Base-by-base conservation (phyloP, 176 grass and related monocot genomes). In the Hordeum marinum region DNA sequence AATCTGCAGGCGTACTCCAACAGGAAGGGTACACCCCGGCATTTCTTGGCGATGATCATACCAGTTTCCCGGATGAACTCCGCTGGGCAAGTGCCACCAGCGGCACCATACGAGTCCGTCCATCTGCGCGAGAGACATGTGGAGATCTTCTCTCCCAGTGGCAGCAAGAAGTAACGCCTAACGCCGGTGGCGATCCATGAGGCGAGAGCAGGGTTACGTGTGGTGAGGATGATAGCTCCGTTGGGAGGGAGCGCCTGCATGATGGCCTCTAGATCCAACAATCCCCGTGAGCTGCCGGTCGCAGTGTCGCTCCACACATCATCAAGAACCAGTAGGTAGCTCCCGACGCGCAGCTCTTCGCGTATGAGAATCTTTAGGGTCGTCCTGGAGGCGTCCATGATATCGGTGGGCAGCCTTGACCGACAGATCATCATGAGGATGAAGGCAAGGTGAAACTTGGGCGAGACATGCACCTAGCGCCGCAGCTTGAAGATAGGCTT, bases 301-400 rank as follows among this genome's bases (percentile, higher is more conserved):
- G 41, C 41, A 9, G 41, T 43, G 41, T 43, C 41, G 41, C 5
- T 48, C 82, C 82, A 75, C 39, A 84, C 82, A 48, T 84, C 82
- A 10, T 84, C 82, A 9, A 84, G 70, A 11, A 84, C 40, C 20
- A 84, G 5, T 10, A 84, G 18, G 5, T 84, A 63, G 17, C 67
- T 21, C 45, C 41, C 41, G 41, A 6, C 5, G 41, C 41, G 41
- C 5, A 43, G 41, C 41, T 6, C 41, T 6, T 43, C 41, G 41
- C 41, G 41, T 6, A 43, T 43, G 41, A 43, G 41, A 9, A 43
- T 43, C 41, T 43, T 43, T 9, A 43, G 7, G 41, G 41, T 43
- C 8, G 6, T 5, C 41, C 5, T 43, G 41, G 41, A 43, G 41
- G 1, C 7, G 6, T 9, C 1, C 8, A 43, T 43, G 41, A 6